These are phyloP conservation scores for Hypoxylon sp. DNA, from an alignment of 2,329 filamentous ascomycete genomes.

Conservation along the genomic window DNA sequence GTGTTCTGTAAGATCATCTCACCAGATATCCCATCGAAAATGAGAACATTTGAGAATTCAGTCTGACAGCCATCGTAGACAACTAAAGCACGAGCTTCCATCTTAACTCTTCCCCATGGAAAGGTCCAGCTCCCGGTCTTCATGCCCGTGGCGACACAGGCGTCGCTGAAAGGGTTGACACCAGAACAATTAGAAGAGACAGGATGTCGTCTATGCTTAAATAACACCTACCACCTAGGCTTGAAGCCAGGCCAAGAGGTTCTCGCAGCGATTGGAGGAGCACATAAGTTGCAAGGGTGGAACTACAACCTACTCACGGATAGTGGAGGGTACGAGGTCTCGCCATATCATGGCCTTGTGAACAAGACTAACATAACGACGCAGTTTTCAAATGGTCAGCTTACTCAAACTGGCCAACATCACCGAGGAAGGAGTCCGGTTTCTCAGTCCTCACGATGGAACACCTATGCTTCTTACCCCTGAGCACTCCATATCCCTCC, in stretches of 20 bases:
- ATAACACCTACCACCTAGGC: constrained; percentile 97
- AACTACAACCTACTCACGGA: constrained; percentile 92
- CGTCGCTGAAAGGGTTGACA: constrained; percentile 92
- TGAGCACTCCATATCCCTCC: constrained; percentile 93
- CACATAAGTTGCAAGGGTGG: constrained; percentile 96
- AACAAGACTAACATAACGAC: constrained; percentile 11
- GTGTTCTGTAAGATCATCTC: constrained; percentile 73
- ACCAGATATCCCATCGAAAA: not conserved
- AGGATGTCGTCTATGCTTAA: constrained; percentile 88
- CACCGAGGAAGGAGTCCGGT: constrained; percentile 94
- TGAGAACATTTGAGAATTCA: not conserved
- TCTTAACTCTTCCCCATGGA: constrained; percentile 89
- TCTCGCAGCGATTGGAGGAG: constrained; percentile 86
- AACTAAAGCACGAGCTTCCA: constrained; percentile 91
- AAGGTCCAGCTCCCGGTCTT: constrained; percentile 90
- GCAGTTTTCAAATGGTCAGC: constrained; percentile 98
- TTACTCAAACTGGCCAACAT: constrained; percentile 91
- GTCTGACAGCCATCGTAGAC: constrained; percentile 65
- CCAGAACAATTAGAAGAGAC: constrained; percentile 91
- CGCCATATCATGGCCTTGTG: constrained; percentile 18
- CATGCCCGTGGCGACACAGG: constrained; percentile 98
- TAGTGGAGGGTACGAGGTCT: constrained; percentile 68
- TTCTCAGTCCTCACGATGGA: constrained; percentile 95
- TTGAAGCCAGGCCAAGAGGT: constrained; percentile 93
- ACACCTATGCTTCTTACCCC: constrained; percentile 96